Base-by-base conservation (phyloP, 2,329 filamentous ascomycete genomes). In the Arthrinium phaeospermum region DNA sequence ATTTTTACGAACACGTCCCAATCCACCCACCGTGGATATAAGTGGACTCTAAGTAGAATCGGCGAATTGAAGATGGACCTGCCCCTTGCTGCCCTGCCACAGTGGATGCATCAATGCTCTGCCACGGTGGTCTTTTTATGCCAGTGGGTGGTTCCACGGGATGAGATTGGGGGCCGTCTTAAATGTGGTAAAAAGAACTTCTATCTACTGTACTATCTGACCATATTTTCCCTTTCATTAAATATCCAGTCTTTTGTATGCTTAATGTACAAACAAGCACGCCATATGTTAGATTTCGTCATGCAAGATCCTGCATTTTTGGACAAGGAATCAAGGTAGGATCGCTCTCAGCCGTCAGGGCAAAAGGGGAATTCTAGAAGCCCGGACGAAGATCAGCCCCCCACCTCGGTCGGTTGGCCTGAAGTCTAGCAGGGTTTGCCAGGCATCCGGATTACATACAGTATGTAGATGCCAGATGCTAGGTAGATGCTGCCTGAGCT, bases 341-440 rank as follows among this genome's bases (percentile, higher is more conserved):
- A 64, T 64, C 57, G 57, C 34, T 57, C 51, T 34, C 53, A 64
- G 34, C 57, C 30, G 30, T 34, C 57, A 64, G 57, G 46, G 46
- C 19, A 22, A 16, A 34, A 61, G 30, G 27, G 57, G n/a, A 64
- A 64, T n/a, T 64, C 57, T 64, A 64, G 57, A 64, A 64, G 57
- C 30, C 22, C 34, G 22, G 24, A 19, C 34, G 22, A 41, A 64
- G 57, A 64, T 64, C 57, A 30, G 34, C 57, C 57, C 57, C 57
- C 30, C 19, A 34, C 53, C 53, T 19, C 49, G 49, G 49, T 27
- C 49, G 47, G 47, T 14, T 12, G n/a, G 49, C 27, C n/a, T 53
- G 49, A 53, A 14, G 49, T 53, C 12, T 27, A 8, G 24, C 24
- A 34, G 27, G 27, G 22, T n/a, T n/a, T 24, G 34, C 34, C 34